These are phyloP conservation scores for Raddia guianensis DNA, from an alignment of 176 grass and related monocot genomes.

Conservation along the genomic window DNA sequence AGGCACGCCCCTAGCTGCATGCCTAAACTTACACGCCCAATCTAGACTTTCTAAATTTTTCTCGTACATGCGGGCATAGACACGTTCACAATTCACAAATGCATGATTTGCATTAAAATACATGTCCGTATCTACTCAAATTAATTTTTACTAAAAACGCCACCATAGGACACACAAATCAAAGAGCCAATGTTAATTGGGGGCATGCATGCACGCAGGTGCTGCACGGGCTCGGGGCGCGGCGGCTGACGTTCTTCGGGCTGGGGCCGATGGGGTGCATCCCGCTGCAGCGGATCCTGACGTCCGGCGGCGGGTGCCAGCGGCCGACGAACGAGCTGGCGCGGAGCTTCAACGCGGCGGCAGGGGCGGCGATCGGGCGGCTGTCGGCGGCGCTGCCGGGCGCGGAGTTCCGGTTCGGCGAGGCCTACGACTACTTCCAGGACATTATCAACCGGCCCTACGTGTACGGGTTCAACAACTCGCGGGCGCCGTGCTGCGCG, in stretches of 20 bases:
- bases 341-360: slow-evolving; percentile 64
- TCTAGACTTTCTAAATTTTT: too few relatives aligned
- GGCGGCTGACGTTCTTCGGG: slow-evolving; percentile 84
- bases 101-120: too few relatives aligned
- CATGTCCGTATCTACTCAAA: too few relatives aligned
- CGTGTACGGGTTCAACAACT: slow-evolving; percentile 85
- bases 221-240: slow-evolving; percentile 60
- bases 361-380: slow-evolving; percentile 30
- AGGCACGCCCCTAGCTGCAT: too few relatives aligned
- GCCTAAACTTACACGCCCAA: too few relatives aligned
- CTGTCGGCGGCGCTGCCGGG: slow-evolving; percentile 60
- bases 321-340: slow-evolving; percentile 80
- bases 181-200: too few relatives aligned
- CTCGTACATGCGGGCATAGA: too few relatives aligned
- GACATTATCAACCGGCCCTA: slow-evolving; percentile 72
- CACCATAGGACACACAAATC: too few relatives aligned
- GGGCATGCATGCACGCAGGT: slow-evolving; percentile 1
- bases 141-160: too few relatives aligned
- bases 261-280: slow-evolving; percentile 96
- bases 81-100: too few relatives aligned
- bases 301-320: slow-evolving; percentile 71
- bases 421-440: slow-evolving; percentile 89
- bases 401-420: slow-evolving; percentile 72
- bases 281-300: slow-evolving; percentile 73
- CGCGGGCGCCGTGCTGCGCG: slow-evolving; percentile 71